A percentile compares a stretch with the other conserved stretches of the same genome.
These are phyloP conservation scores for Elaeis oleifera DNA, from an alignment of 202 grass and related monocot genomes.

Conservation along the genomic window DNA sequence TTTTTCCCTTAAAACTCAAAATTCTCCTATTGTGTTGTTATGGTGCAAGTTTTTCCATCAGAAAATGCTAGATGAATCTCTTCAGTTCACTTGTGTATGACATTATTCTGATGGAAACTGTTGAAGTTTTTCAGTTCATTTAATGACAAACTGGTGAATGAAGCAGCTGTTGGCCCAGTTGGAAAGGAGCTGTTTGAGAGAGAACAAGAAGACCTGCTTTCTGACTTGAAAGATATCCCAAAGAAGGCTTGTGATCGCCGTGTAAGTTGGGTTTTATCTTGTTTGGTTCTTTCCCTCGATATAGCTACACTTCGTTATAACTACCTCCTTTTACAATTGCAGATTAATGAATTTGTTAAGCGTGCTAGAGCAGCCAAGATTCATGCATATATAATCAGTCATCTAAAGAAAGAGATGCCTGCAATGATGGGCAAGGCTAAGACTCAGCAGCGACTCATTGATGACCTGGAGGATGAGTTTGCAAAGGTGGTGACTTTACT, in stretches of 20 bases:
- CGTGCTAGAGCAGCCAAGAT: slow-evolving; percentile 76
- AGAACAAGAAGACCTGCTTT: slow-evolving; percentile 74
- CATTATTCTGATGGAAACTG: too few relatives aligned
- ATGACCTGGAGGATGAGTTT: slow-evolving; percentile 62
- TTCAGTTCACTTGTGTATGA: too few relatives aligned
- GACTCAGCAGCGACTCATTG: slow-evolving; percentile 75
- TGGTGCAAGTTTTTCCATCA: too few relatives aligned
- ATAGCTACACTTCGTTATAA: not conserved
- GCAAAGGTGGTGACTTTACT: slow-evolving; percentile 42
- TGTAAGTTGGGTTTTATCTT: slow-evolving; percentile 27
- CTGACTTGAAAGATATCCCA: slow-evolving; percentile 74
- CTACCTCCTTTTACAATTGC: not conserved
- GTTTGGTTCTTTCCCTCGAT: too few relatives aligned
- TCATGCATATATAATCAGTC: slow-evolving; percentile 78
- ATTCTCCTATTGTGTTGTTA: too few relatives aligned
- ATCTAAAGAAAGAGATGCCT: slow-evolving; percentile 84
- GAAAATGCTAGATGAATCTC: too few relatives aligned
- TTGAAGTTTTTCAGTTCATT: slow-evolving; percentile 50
- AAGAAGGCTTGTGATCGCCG: slow-evolving; percentile 77
- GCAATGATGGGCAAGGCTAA: slow-evolving; percentile 85
- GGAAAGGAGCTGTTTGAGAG: slow-evolving; percentile 85
- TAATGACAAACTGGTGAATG: slow-evolving; percentile 79
- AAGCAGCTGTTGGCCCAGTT: slow-evolving; percentile 57
- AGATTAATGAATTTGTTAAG: slow-evolving; percentile 94
- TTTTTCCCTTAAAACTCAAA: slow-evolving; percentile 11